Evolutionary conservation across 495 filamentous ascomycete genomes (phyloP).

Genomic region (Neurospora sp.): DNA sequence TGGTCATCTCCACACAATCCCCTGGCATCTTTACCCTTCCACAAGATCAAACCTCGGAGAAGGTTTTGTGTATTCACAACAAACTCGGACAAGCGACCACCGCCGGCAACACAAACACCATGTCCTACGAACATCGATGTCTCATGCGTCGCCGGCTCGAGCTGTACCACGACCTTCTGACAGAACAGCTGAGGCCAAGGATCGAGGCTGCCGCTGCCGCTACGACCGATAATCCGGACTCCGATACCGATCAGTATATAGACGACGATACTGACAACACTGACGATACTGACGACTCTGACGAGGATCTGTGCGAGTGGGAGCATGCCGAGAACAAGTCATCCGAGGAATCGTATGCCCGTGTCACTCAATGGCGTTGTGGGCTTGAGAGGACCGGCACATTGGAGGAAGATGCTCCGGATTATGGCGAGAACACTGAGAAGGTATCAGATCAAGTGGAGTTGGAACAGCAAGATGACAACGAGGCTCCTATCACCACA

Average conservation of each 20-base stretch:
- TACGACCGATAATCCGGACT: neutral
- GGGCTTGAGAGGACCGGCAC: neutral
- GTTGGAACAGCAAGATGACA: neutral
- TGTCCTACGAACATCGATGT: neutral
- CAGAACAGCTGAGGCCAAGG: neutral
- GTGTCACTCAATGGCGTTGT: neutral
- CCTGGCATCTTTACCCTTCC: neutral
- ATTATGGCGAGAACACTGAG: neutral
- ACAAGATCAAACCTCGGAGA: neutral
- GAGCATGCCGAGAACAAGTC: neutral
- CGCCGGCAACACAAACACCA: neutral
- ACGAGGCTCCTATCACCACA: neutral
- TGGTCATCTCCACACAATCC: neutral
- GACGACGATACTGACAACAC: neutral
- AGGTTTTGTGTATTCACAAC: neutral
- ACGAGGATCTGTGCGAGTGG: neutral
- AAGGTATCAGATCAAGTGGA: neutral
- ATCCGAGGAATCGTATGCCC: neutral
- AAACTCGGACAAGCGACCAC: neutral
- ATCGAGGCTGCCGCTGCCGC: neutral
- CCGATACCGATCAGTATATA: neutral
- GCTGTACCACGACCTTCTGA: neutral
- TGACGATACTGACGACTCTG: neutral
- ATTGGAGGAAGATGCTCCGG: neutral
- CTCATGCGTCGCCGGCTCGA: neutral